Evolutionary conservation across 768 basidiomycete species (phyloP).

Genomic region (Wakefieldia striispora): DNA sequence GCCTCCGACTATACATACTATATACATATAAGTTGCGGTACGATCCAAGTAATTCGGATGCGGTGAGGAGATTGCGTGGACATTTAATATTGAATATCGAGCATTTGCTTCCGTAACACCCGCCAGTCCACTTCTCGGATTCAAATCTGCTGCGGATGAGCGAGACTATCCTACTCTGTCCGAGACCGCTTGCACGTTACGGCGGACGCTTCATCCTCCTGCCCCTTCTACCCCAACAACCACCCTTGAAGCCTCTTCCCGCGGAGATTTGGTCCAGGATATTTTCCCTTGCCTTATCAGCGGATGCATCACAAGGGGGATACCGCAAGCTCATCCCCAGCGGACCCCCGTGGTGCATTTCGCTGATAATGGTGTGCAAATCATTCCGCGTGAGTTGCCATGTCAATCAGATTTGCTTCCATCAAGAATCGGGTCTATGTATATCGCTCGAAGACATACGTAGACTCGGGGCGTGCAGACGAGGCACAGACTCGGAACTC

Average conservation of each 20-base stretch:
- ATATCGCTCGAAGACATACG: not conserved
- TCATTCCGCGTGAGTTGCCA: conserved; percentile 35
- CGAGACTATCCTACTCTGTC: conserved; percentile 52
- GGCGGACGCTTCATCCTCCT: conserved; percentile 64
- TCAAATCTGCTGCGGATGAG: conserved; percentile 26
- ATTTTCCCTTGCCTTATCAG: conserved; percentile 38
- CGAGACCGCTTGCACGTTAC: conserved; percentile 61
- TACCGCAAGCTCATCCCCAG: conserved; percentile 4
- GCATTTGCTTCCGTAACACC: conserved; percentile 3
- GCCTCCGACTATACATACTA: too few species aligned
- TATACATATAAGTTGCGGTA: not conserved
- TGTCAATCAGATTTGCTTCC: not conserved
- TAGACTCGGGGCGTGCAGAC: not conserved
- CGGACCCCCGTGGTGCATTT: conserved; percentile 18
- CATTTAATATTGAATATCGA: not conserved
- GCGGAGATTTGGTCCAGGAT: conserved; percentile 71
- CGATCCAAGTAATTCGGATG: too few species aligned
- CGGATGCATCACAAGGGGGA: conserved; percentile 6
- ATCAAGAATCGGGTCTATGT: not conserved
- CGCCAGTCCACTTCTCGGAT: not conserved
- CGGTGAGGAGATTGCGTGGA: not conserved
- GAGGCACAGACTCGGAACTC: not conserved
- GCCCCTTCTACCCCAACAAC: conserved; percentile 60
- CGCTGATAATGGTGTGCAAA: conserved; percentile 40
- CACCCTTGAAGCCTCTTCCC: conserved; percentile 55